These are phyloP conservation scores for Melanogaster broomeanus DNA, from an alignment of 768 basidiomycete species.

Conservation along the genomic window DNA sequence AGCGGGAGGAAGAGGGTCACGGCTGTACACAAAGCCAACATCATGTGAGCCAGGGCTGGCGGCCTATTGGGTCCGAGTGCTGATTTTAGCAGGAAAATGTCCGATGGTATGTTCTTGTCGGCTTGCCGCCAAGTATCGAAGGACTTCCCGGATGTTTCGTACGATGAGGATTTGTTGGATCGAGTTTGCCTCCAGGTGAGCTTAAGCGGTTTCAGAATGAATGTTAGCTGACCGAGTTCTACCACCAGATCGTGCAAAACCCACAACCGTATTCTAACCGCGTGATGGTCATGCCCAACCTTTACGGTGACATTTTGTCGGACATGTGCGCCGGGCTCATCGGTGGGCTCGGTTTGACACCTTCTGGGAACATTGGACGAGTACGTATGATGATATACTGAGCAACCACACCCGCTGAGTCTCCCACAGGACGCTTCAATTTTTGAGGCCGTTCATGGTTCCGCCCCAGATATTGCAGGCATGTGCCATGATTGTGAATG, in stretches of 20 bases:
- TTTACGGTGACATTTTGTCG: constrained; percentile 93
- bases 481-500: constrained; percentile 25
- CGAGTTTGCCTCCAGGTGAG: constrained; percentile 89
- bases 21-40: constrained; percentile 99
- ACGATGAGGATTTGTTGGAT: constrained; percentile 97
- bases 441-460: constrained; percentile 99
- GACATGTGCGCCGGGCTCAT: constrained; percentile 99
- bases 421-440: constrained; percentile 87
- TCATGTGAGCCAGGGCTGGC: constrained; percentile 68
- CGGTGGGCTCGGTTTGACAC: constrained; percentile 95
- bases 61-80: constrained; percentile 4
- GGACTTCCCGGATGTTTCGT: constrained; percentile 89
- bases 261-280: constrained; percentile 92
- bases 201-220: background rate
- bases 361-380: constrained; percentile 96
- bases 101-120: constrained; percentile 98
- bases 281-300: constrained; percentile 99
- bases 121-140: constrained; percentile 96
- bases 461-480: constrained; percentile 98
- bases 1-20: constrained; percentile 90
- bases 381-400: constrained; percentile 43
- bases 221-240: background rate
- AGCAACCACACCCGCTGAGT: constrained; percentile 13
- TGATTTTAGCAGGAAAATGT: constrained; percentile 84
- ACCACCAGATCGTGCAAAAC: constrained; percentile 82